Evolutionary conservation across 495 filamentous ascomycete genomes (phyloP), one percentile per base, ranked within the genome.

Genomic region (Aspergillus nanangensis): DNA sequence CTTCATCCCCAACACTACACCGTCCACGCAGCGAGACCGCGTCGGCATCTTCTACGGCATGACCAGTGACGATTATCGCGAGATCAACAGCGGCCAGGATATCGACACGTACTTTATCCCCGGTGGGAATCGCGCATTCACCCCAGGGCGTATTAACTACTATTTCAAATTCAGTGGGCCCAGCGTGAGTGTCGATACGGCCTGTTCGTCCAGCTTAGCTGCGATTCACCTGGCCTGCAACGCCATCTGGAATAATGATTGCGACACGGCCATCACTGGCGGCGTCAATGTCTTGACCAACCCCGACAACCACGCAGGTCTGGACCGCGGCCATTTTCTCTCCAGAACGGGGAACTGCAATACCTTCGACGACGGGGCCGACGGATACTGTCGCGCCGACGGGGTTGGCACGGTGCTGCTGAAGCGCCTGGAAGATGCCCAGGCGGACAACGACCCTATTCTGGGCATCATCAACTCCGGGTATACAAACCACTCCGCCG

Each of bases 31-130:
- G 52, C 72, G 88, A 14, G 83, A 93, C 60, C 80, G 91, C 4
- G 86, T 95, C 41, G 91, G 90, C 20, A 90, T 87, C 14, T 96
- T 95, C 63, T 94, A 94, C 59, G 91, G 91, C 34, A 88, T 91
- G 69, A 93, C 91, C 1, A 91, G 87, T 50, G 88, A 95, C 45
- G 91, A 96, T 51, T 95, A 89, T 75, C 81, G 86, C 65, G 91
- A 95, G 53, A 86, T 94, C 51, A 94, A 94, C 62, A 88, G 86
- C 38, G 84, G 86, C 13, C 83, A 96, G 55, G 87, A 95, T 47
- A 83, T 96, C 45, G 90, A 95, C 61, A 95, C 90, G 1, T 96
- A 95, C 61, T 95, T 83, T 67, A 95, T 95, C 58, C 89, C 90
- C 0, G 90, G 90, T 38, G 90, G 87, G 55, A 85, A 91, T 14